Base-by-base conservation (phyloP, 2,329 filamentous ascomycete genomes). In the Aspergillus costaricaensis region DNA sequence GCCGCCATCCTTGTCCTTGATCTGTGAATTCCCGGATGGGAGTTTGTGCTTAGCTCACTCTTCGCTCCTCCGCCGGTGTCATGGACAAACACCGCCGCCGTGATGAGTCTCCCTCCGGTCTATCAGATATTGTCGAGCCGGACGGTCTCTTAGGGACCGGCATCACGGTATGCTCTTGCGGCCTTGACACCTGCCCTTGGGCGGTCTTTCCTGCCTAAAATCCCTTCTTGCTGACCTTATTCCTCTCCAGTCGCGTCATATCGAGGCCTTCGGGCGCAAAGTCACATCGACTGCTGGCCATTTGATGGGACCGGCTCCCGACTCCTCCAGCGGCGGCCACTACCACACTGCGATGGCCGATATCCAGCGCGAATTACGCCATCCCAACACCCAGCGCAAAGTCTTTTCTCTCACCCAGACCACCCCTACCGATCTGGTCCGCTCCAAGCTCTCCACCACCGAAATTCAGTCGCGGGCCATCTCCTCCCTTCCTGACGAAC, bases 381-480 rank as follows among this genome's bases (percentile, higher is more conserved):
- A 91, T 56, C 95, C 95, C 5, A 85, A 84, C 59, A 84, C 96
- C 47, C 95, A 98, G 79, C 88, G 92, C 71, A 91, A 89, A 74
- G 89, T 99, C 74, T 96, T 98, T 76, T 90, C 92, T 63, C 90
- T 98, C 79, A 89, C 94, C 55, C 90, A 90, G 77, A 94, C 93
- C 10, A 92, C 91, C 2, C 95, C 95, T n/a, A 91, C 92, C 66
- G 94, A 99, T 73, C 83, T 99, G 55, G 91, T 98, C 68, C 91
- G 95, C 68, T 94, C 91, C 62, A 94, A 90, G 73, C 88, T 99
- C 69, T 97, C 92, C 44, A 90, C 91, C 19, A 83, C 87, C 66
- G 95, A 99, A 80, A 98, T 98, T 69, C 92, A 96, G 77, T 93
- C 96, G 69, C 91, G 95, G 67, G 95, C 95, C 51, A 80, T 98